Base-by-base conservation (phyloP, 1,139 yeast species). In the Lodderomyces metapsilosis region DNA sequence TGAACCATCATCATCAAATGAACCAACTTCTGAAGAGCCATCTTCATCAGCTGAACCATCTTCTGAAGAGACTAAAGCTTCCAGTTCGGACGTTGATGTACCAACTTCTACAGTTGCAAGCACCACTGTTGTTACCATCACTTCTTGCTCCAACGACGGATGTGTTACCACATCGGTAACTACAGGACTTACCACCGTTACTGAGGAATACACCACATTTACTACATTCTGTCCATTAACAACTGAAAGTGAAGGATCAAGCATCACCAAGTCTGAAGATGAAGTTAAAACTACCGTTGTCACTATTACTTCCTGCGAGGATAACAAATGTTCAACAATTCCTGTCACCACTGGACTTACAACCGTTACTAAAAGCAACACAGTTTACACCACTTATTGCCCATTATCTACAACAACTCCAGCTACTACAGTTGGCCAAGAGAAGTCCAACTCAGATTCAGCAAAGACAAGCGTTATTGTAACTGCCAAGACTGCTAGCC, bases 221-320 rank as follows among this genome's bases (percentile, higher is more conserved):
- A 58, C 65, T 41, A 64, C 69, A 34, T 62, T 56, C 54, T 62
- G 68, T 48, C 69, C 69, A 44, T 52, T 62, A 42, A 25, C 22
- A 12, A 21, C 25, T 23, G 25, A 23, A 8, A 10, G 25, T 23
- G 25, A 10, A 8, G 25, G 25, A 4, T 23, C 25, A 23, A 10
- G n/a, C 4, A 10, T 4, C 4, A 10, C 6, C 4, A 4, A 10
- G 5, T 5, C 25, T 23, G 25, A 23, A 34, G 57, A 64, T 45
- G 54, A 53, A 39, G 58, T 58, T 39, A 52, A 51, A 22, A 51
- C 62, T 37, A 55, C 59, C 21, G 62, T 70, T 48, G 64, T 71
- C 44, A 76, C 82, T 56, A 62, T 75, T 60, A 76, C 80, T 47
- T 68, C 75, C 34, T 76, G 82, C 63, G 48, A 53, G 20, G 57